These are phyloP conservation scores for Starmerella etchellsii DNA, from an alignment of 805 yeast genomes.

Conservation along the genomic window DNA sequence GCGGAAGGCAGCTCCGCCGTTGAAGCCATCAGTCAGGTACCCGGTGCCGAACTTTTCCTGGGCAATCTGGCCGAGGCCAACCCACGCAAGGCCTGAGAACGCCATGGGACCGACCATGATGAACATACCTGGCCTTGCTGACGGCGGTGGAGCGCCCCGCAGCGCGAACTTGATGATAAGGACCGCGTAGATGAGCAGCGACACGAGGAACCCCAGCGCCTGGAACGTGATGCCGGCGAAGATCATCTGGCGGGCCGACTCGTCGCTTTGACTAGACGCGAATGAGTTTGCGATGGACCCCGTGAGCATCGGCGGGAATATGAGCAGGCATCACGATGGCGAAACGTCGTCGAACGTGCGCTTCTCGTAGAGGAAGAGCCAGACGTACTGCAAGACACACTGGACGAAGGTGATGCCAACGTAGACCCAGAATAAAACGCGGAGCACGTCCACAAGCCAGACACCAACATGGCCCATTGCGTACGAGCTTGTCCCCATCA, in stretches of 20 bases:
- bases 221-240: constrained; percentile 1
- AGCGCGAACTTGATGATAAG: neutral
- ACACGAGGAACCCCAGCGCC: constrained; percentile 1
- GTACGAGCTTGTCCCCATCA: constrained; percentile 2
- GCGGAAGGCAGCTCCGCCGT: neutral
- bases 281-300: constrained; percentile 1
- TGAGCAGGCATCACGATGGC: constrained; percentile 1
- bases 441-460: neutral
- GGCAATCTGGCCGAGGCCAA: constrained; percentile 1
- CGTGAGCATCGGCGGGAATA: constrained; percentile 4
- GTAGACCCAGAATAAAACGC: constrained; percentile 2
- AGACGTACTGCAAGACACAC: constrained; percentile 1
- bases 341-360: neutral
- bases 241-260: constrained; percentile 1
- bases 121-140: constrained; percentile 1
- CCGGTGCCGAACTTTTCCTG: neutral
- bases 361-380: neutral
- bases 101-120: constrained; percentile 7
- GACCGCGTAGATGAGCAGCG: neutral
- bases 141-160: neutral
- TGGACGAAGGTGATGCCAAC: neutral
- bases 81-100: constrained; percentile 1
- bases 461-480: neutral
- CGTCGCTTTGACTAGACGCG: neutral
- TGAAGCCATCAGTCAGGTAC: neutral